Evolutionary conservation across 768 basidiomycete species (phyloP).

Genomic region (Kwoniella dejecticola): DNA sequence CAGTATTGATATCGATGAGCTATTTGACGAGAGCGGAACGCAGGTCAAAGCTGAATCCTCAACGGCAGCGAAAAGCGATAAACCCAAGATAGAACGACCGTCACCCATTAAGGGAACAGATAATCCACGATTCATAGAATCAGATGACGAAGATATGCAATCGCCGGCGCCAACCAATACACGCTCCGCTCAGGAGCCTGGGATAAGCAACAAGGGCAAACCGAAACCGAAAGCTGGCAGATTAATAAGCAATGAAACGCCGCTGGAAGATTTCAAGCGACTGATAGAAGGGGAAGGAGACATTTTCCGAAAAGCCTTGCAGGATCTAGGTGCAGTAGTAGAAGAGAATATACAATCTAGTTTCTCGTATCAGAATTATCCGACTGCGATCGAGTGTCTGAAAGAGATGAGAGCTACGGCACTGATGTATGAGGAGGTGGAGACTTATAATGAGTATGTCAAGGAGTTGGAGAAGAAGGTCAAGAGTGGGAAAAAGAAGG

Average conservation of each 20-base stretch:
- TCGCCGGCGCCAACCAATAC: not conserved
- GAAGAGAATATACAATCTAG: constrained; percentile 69
- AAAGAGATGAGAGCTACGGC: constrained; percentile 67
- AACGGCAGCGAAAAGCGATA: constrained; percentile 5
- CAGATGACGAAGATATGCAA: constrained; percentile 50
- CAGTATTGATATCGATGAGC: constrained; percentile 51
- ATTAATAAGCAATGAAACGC: constrained; percentile 73
- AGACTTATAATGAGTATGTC: constrained; percentile 50
- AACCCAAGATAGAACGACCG: constrained; percentile 3
- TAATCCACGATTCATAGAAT: constrained; percentile 20
- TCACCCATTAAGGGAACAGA: constrained; percentile 52
- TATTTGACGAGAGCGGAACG: constrained; percentile 59
- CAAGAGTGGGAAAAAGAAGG: constrained; percentile 45
- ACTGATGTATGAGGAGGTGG: constrained; percentile 58
- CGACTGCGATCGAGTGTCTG: constrained; percentile 76
- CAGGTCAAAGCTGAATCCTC: constrained; percentile 23
- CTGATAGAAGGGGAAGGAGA: constrained; percentile 70
- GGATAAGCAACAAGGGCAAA: too few relatives aligned
- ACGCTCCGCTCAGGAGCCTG: not conserved
- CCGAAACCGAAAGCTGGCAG: constrained; percentile 62
- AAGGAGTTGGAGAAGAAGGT: constrained; percentile 37
- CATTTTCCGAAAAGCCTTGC: constrained; percentile 72
- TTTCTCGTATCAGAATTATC: constrained; percentile 68
- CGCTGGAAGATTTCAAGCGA: constrained; percentile 73
- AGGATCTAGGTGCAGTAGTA: constrained; percentile 73